phyloP scores from a whole-genome alignment of 345 rosid genomes.

The Eucalyptus virginea region DNA sequence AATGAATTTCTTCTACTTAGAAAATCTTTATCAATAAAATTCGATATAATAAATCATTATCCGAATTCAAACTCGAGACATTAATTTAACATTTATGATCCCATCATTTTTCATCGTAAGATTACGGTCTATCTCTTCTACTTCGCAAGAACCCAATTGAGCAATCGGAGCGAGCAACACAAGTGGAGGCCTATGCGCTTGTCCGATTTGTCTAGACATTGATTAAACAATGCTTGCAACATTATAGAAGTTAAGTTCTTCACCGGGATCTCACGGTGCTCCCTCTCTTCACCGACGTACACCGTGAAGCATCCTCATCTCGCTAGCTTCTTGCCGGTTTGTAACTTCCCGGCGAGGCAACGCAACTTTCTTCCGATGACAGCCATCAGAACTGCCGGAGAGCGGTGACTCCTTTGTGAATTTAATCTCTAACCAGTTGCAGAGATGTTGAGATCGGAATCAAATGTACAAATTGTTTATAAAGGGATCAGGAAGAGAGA shows the following conservation, averaged over 20 bases:
- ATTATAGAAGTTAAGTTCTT: background rate
- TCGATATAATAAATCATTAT: no score
- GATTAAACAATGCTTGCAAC: background rate
- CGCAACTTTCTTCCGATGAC: background rate
- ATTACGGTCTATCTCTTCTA: background rate
- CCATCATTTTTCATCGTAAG: background rate
- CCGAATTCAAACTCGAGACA: no score
- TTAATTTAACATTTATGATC: no score
- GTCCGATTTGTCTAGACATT: background rate
- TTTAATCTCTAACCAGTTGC: background rate
- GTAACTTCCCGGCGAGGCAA: background rate
- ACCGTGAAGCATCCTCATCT: background rate
- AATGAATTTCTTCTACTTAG: no score
- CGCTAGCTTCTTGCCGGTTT: background rate
- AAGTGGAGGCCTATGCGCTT: background rate
- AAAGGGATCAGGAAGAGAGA: background rate
- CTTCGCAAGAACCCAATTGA: background rate
- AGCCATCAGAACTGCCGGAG: background rate
- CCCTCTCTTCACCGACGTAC: background rate
- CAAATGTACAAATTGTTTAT: background rate
- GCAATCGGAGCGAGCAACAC: background rate
- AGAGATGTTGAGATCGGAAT: background rate
- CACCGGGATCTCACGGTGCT: background rate
- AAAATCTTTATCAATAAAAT: no score
- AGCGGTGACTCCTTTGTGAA: background rate